phyloP scores from a whole-genome alignment of 768 basidiomycete genomes.

The Amanita brunnescens region DNA sequence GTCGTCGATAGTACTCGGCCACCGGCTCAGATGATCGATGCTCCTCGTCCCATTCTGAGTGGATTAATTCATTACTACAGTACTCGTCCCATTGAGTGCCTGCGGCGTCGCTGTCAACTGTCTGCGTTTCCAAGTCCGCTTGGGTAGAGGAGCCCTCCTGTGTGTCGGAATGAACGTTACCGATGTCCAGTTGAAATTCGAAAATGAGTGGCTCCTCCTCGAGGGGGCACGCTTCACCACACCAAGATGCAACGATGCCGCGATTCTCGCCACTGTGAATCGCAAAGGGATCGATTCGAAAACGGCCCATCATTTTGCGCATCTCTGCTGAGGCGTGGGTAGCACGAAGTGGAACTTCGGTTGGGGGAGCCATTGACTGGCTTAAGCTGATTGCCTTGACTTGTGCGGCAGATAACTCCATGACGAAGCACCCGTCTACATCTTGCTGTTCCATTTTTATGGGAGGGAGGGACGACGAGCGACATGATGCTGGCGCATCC shows the following conservation, averaged over 20 bases:
- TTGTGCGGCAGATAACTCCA: conserved; percentile 27
- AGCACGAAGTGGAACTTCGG: conserved; percentile 66
- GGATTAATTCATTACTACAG: not conserved
- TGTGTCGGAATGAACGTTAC: conserved; percentile 7
- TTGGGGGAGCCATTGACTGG: conserved; percentile 43
- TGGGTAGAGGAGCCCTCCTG: too few species aligned
- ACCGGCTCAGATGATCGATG: not conserved
- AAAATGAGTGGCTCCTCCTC: conserved; percentile 52
- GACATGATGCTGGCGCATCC: conserved; percentile 10
- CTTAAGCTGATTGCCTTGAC: conserved; percentile 14
- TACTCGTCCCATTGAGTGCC: not conserved
- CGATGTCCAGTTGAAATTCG: conserved; percentile 53
- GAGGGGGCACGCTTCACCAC: conserved; percentile 46
- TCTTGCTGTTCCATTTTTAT: conserved; percentile 35
- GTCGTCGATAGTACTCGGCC: not conserved
- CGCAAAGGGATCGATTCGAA: conserved; percentile 70
- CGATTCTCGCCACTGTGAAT: conserved; percentile 45
- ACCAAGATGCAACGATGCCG: conserved; percentile 31
- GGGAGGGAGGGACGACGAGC: conserved; percentile 10
- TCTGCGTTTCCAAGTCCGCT: not conserved
- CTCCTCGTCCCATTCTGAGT: conserved; percentile 1
- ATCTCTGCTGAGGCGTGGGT: conserved; percentile 64
- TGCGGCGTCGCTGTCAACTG: not conserved
- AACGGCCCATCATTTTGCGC: conserved; percentile 71
- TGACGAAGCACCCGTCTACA: conserved; percentile 32